Evolutionary conservation across 2,329 filamentous ascomycete species (phyloP), one percentile per base, ranked within the genome.

Genomic region (Teratosphaeriaceae sp.): DNA sequence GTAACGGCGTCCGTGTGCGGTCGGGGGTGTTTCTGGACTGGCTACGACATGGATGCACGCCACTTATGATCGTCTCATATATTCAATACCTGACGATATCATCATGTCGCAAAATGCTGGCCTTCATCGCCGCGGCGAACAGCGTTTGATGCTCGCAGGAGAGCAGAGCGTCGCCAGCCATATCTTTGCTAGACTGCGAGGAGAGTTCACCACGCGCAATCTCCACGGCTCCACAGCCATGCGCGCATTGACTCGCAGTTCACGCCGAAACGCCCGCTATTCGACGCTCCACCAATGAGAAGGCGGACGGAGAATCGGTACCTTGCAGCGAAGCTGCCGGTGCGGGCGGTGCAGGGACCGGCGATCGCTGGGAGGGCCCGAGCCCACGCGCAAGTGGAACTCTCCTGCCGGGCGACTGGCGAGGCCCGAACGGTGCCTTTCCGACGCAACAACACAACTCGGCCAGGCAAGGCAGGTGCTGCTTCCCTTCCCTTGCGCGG

Each of bases 231-330:
- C n/a, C n/a, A n/a, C n/a, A n/a, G n/a, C 15, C 16, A 29, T 6
- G 3, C 5, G 38, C 27, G 38, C 26, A 33, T 19, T 5, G 38
- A 41, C 38, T 20, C 21, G 24, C 19, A 5, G 38, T 26, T 31
- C 38, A 31, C 20, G 38, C 38, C 38, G 37, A 31, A 34, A 16
- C 27, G 7, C 18, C 11, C 19, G n/a, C n/a, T n/a, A n/a, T n/a
- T n/a, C n/a, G n/a, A n/a, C n/a, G 8, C 16, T 31, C 29, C 38
- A 41, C 38, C 38, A 41, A 41, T 41, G 18, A 13, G 5, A 30
- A 2, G 7, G 11, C 38, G 13, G 29, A 15, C 38, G 38, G 26
- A 22, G 13, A 18, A 19, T 31, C 38, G 38, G 29, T 31, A 41
- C 26, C 38, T 31, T 41, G 38, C 27, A 41, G 5, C 23, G n/a